Evolutionary conservation across 768 basidiomycete genomes (phyloP).

Genomic region (Pleurotus giganteus): DNA sequence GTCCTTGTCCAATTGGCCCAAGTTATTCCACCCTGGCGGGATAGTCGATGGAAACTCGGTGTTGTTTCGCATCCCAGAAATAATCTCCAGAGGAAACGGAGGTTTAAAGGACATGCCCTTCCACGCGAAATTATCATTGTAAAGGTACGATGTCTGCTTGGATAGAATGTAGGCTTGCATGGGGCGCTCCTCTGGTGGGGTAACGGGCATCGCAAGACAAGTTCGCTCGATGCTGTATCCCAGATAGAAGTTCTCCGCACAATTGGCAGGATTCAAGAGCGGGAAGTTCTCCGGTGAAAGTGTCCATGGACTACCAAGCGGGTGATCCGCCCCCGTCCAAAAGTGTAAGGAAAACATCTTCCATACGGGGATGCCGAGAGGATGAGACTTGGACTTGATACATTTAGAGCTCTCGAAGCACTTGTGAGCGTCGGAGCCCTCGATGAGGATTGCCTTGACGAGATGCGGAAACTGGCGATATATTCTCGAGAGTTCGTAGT

Average conservation of each 20-base stretch:
- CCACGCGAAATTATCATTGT: background rate
- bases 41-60: constrained; percentile 15
- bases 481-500: background rate
- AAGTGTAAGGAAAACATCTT: constrained; percentile 32
- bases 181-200: constrained; percentile 24
- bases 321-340: constrained; percentile 16
- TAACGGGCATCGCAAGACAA: constrained; percentile 20
- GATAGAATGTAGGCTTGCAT: constrained; percentile 27
- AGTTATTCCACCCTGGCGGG: constrained; percentile 16
- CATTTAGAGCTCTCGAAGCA: constrained; percentile 17
- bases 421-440: background rate
- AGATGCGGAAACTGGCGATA: constrained; percentile 24
- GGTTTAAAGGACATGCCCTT: constrained; percentile 16
- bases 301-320: constrained; percentile 29
- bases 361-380: constrained; percentile 34
- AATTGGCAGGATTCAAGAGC: constrained; percentile 5
- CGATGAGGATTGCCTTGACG: constrained; percentile 24
- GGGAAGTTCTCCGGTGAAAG: constrained; percentile 24
- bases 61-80: constrained; percentile 22
- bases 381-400: constrained; percentile 24
- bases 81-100: constrained; percentile 8
- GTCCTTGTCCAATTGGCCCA: constrained; percentile 15
- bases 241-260: constrained; percentile 6
- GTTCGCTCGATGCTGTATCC: constrained; percentile 31
- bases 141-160: constrained; percentile 26